Evolutionary conservation across 768 basidiomycete species (phyloP).

Genomic region (Coprinopsis marcescibilis): DNA sequence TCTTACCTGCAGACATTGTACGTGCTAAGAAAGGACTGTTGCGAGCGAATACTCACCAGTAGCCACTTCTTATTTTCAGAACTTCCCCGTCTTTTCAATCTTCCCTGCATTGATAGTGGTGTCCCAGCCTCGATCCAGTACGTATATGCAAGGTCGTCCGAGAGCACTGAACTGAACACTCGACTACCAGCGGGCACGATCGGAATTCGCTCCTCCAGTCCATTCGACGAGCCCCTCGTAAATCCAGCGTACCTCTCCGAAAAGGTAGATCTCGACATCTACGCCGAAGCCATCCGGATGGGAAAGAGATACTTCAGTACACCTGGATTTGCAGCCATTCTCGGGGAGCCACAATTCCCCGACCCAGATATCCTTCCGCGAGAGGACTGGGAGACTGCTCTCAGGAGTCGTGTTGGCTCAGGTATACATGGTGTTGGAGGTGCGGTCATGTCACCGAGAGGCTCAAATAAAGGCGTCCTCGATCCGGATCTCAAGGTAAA

Average conservation of each 20-base stretch:
- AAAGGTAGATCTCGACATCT: not conserved
- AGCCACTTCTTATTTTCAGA: no score
- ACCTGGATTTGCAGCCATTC: not conserved
- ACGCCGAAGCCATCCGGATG: not conserved
- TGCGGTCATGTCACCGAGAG: conserved; percentile 22
- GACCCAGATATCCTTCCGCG: not conserved
- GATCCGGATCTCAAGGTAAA: conserved; percentile 31
- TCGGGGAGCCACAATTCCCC: not conserved
- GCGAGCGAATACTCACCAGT: no score
- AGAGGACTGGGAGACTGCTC: conserved; percentile 2
- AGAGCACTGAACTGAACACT: no score
- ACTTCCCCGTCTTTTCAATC: no score
- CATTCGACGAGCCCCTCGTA: not conserved
- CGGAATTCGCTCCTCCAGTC: no score
- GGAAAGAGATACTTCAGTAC: conserved; percentile 2
- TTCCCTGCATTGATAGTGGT: no score
- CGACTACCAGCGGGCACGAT: no score
- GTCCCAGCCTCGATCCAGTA: no score
- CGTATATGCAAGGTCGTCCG: no score
- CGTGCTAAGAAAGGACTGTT: no score
- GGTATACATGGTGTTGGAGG: conserved; percentile 25
- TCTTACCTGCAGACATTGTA: no score
- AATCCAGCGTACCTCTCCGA: conserved; percentile 1
- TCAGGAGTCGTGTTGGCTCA: conserved; percentile 15
- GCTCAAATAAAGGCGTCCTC: conserved; percentile 24